Conservation (phyloP, 2,329 filamentous ascomycete genomes). For the Colletotrichum lentis region DNA sequence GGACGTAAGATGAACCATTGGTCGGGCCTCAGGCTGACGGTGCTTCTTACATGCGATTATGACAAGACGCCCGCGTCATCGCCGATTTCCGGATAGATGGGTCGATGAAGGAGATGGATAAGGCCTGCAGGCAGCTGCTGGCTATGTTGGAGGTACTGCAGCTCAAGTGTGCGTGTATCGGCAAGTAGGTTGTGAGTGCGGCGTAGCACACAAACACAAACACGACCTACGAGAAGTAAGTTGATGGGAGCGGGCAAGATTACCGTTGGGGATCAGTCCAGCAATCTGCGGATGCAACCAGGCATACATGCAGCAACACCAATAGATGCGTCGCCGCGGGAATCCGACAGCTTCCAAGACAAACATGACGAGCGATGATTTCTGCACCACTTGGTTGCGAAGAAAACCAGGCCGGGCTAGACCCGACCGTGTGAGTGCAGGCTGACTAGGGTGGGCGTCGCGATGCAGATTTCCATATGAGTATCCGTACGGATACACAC, state of each 20-base stretch:
- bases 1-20: neutral
- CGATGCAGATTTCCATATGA: constrained; percentile 10
- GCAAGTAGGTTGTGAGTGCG: neutral
- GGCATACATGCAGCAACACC: neutral
- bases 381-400: constrained; percentile 14
- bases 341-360: neutral
- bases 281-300: neutral
- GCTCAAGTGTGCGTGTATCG: neutral
- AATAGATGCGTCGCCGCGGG: neutral
- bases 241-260: neutral
- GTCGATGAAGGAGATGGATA: neutral
- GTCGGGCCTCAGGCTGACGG: neutral
- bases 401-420: constrained; percentile 6
- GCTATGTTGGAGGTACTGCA: neutral
- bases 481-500: neutral
- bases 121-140: neutral
- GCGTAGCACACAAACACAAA: neutral
- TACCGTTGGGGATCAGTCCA: neutral
- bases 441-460: neutral
- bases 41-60: constrained; percentile 18
- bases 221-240: neutral
- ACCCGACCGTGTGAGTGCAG: constrained; percentile 4
- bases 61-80: constrained; percentile 13
- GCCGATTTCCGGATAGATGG: constrained; percentile 8
- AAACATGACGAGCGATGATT: neutral